Percentiles rank a stretch among this genome's conserved stretches.
Conservation (phyloP, 2,329 filamentous ascomycete species). For the Dendrostoma leiphaemia region DNA sequence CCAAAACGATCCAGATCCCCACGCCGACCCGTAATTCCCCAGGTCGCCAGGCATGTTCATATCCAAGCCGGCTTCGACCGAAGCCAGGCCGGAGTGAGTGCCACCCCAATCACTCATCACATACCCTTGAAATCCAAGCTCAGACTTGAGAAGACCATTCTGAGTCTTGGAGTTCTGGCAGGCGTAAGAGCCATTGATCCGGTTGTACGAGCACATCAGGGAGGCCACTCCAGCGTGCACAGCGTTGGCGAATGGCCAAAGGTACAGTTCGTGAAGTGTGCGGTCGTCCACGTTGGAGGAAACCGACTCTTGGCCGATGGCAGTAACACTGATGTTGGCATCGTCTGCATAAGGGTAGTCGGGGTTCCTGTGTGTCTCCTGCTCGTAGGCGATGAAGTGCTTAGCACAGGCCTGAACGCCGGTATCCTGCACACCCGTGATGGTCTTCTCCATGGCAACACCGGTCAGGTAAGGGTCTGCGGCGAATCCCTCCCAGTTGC, state of each 20-base stretch:
- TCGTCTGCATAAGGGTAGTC: not conserved
- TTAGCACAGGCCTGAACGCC: constrained; percentile 79
- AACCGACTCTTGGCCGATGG: constrained; percentile 56
- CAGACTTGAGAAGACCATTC: constrained; percentile 71
- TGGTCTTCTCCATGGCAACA: constrained; percentile 65
- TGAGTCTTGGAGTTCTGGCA: constrained; percentile 74
- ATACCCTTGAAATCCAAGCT: constrained; percentile 75
- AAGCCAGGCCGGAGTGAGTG: constrained; percentile 36
- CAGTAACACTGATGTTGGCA: constrained; percentile 32
- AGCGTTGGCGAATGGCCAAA: constrained; percentile 73
- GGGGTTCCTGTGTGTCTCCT: constrained; percentile 48
- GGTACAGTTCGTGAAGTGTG: constrained; percentile 69
- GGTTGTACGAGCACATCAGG: constrained; percentile 67
- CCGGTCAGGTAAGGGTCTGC: constrained; percentile 75
- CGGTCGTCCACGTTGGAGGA: constrained; percentile 68
- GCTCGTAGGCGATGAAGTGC: constrained; percentile 70
- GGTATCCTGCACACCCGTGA: constrained; percentile 74
- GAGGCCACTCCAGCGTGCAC: constrained; percentile 62
- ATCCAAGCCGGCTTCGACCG: constrained; percentile 45
- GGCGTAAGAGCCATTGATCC: constrained; percentile 72
- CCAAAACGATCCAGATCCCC: constrained; percentile 38
- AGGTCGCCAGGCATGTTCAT: constrained; percentile 50
- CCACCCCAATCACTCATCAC: constrained; percentile 67
- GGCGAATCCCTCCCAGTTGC: constrained; percentile 65
- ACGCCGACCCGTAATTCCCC: constrained; percentile 29